Percentiles rank a stretch among this genome's conserved stretches.
These are phyloP conservation scores for Obelidium mucronatum DNA, from an alignment of 192 early-diverging fungal species.

Conservation along the genomic window DNA sequence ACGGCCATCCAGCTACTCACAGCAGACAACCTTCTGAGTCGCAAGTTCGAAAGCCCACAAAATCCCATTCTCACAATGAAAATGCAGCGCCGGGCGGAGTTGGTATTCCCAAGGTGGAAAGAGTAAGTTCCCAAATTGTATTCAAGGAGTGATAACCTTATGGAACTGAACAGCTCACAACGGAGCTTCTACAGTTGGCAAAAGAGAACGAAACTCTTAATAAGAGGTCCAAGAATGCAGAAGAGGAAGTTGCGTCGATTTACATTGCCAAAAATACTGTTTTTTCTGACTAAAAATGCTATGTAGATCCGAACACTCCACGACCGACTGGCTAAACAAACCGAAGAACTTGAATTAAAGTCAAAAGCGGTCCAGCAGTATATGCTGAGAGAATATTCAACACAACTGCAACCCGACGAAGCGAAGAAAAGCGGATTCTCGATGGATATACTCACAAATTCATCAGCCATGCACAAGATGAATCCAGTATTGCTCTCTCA, in stretches of 20 bases:
- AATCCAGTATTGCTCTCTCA: conserved; percentile 57
- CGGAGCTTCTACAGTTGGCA: conserved; percentile 47
- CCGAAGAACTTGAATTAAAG: conserved; percentile 61
- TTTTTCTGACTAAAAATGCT: background rate
- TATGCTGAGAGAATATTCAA: conserved; percentile 53
- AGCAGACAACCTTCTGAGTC: conserved; percentile 19
- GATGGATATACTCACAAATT: conserved; percentile 52
- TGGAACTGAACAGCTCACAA: conserved; percentile 41
- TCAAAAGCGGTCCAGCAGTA: conserved; percentile 61
- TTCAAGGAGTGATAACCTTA: background rate
- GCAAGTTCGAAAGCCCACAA: background rate
- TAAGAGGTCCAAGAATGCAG: conserved; percentile 46
- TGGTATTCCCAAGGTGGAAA: conserved; percentile 48
- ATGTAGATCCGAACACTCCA: conserved; percentile 42
- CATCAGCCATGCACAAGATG: conserved; percentile 59
- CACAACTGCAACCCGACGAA: conserved; percentile 55
- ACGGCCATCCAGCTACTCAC: background rate
- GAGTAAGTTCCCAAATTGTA: conserved; percentile 29
- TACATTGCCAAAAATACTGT: background rate
- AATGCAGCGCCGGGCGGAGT: conserved; percentile 2
- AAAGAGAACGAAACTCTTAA: conserved; percentile 62
- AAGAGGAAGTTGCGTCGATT: conserved; percentile 51
- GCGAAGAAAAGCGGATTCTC: conserved; percentile 46
- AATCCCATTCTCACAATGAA: background rate
- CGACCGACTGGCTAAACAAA: conserved; percentile 42